Evolutionary conservation across 495 filamentous ascomycete species (phyloP).

Genomic region (Penicillium samsonianum): DNA sequence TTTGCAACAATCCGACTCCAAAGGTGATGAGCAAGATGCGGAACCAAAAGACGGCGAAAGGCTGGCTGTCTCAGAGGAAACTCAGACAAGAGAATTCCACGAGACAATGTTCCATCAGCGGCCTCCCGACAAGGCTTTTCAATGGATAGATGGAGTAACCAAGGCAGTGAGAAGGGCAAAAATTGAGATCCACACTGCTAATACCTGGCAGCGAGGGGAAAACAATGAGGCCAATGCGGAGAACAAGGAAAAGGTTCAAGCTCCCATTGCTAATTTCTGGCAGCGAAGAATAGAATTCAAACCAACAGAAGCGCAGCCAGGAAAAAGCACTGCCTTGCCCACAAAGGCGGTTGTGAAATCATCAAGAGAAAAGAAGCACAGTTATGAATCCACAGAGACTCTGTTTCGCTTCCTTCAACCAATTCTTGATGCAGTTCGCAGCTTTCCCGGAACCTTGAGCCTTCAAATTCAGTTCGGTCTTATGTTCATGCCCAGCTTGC

Average conservation of each 20-base stretch:
- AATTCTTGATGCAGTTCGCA: conserved; percentile 28
- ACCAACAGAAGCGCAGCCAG: neutral
- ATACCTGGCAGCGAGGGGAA: neutral
- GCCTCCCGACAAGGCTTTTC: neutral
- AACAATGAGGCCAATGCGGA: neutral
- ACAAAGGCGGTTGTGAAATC: neutral
- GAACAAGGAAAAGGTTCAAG: neutral
- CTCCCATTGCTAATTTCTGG: neutral
- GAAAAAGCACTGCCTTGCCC: neutral
- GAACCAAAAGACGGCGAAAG: neutral
- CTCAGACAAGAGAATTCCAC: neutral
- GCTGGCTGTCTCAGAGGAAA: neutral
- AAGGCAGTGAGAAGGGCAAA: neutral
- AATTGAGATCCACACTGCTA: neutral
- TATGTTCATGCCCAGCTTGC: conserved; percentile 25
- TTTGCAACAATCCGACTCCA: neutral
- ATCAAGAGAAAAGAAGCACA: conserved; percentile 8
- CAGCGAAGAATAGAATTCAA: neutral
- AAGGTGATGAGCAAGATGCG: neutral
- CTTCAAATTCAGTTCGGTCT: conserved; percentile 44
- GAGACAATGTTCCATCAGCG: conserved; percentile 5
- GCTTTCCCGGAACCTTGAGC: conserved; percentile 32
- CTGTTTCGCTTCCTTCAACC: conserved; percentile 27
- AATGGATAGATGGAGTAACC: neutral
- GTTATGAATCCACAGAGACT: conserved; percentile 10